Base-by-base conservation (phyloP, 306 rosid species). In the Sphenostylis stenocarpa region DNA sequence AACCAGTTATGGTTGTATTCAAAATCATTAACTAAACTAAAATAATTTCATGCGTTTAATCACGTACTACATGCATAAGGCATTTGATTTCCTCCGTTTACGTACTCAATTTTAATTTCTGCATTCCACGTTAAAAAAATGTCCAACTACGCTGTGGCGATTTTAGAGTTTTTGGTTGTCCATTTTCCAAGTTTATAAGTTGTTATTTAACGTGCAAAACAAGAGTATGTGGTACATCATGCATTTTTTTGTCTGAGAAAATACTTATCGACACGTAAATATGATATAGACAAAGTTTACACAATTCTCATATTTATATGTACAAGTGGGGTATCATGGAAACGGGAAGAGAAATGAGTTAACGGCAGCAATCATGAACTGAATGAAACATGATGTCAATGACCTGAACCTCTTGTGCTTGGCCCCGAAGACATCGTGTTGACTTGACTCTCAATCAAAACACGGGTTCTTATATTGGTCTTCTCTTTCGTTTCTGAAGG, bases 361-460 rank as follows among this genome's bases (percentile, higher is more conserved):
- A 47, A 57, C 26, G 21, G 8, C 31, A 31, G 38, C 20, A 67
- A 36, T 24, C 28, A 67, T 23, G 13, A 53, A 44, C 61, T 45
- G 79, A 71, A 11, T 45, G 79, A 71, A 11, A 55, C 49, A 65
- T 45, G 14, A 3, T 31, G 48, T 79, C 84, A 93, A 73, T 93
- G 98, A 65, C 98, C 98, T 24, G 95, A 20, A 80, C 98, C 98
- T 86, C 83, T 93, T 71, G 79, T 80, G 76, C 98, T 89, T 4
- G 96, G 98, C 56, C 98, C 98, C 47, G 98, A 93, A 55, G 93
- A 79, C 90, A 93, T 53, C 6, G 92, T 82, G 65, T 73, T 80
- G 52, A 70, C 68, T 71, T 72, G 82, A 67, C 70, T 71, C 7
- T 80, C 58, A 10, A 58, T 72, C 67, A 84, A 78, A 72, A 73